Evolutionary conservation across 768 basidiomycete genomes (phyloP), one percentile per base, ranked within the genome.

Genomic region (Pluteus cervinus): DNA sequence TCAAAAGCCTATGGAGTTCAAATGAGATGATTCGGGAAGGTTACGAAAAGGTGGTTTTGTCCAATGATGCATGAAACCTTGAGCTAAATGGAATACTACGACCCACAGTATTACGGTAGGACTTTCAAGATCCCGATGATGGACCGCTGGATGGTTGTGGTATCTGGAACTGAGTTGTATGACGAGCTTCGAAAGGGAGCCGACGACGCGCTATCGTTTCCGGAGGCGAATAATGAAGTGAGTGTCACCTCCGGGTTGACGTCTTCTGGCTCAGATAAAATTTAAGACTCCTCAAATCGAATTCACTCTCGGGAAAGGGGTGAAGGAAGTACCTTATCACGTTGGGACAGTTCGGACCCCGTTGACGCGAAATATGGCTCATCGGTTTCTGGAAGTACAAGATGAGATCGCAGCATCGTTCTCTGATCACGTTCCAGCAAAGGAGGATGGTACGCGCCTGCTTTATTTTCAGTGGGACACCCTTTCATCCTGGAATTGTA

Each of bases 111-210:
- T 40, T 50, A 47, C 17, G 47, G 49, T 24, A 39, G 44, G 24
- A 41, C 54, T 4, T 77, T 73, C 54, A 69, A 66, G 49, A 54
- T 76, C 4, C 53, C 73, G 0, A 55, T 56, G 29, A 48, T 69
- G 28, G 56, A 66, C 25, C 54, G 60, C 33, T 77, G 75, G 75
- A 41, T 65, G 10, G 58, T 75, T 16, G 49, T 75, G 6, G 53
- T 68, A 17, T 60, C 63, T 6, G 65, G 69, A 1, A 52, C 54
- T 1, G 43, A 54, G 17, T 54, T 61, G 23, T 53, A 71, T n/a
- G 68, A 74, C 4, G 69, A 74, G 29, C 45, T 76, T 18, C 62
- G 66, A 29, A 66, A 54, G 40, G 65, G 66, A n/a, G 57, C 65
- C 4, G 71, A 73, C 33, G 58, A 69, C n/a, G 58, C 60, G 18